Percentiles rank a stretch among this genome's conserved stretches.
Evolutionary conservation across 2,329 filamentous ascomycete species (phyloP).

Genomic region (Waltergamsia citrina): DNA sequence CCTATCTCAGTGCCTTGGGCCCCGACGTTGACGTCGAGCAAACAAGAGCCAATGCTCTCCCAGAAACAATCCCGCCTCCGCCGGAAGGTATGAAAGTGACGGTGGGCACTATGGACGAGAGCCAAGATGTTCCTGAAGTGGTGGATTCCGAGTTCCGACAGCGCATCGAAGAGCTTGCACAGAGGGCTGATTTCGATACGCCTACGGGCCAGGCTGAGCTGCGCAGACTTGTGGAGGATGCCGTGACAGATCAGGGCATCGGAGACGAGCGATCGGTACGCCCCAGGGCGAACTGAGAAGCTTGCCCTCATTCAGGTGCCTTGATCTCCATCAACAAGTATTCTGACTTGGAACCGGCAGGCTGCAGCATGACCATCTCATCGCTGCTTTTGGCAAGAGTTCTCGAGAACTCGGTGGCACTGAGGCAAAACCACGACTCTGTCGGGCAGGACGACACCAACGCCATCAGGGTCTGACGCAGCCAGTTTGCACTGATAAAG

Average conservation of each 20-base stretch:
- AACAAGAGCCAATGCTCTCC: slow-evolving; percentile 14
- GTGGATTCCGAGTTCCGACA: slow-evolving; percentile 76
- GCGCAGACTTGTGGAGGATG: slow-evolving; percentile 71
- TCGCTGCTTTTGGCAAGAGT: slow-evolving; percentile 30
- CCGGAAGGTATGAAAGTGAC: slow-evolving; percentile 72
- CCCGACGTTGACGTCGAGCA: slow-evolving; percentile 16
- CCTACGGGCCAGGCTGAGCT: slow-evolving; percentile 73
- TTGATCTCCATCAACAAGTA: slow-evolving; percentile 54
- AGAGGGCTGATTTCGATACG: slow-evolving; percentile 73
- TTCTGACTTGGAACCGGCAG: slow-evolving; percentile 36
- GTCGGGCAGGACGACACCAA: slow-evolving; percentile 31
- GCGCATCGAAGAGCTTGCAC: slow-evolving; percentile 81
- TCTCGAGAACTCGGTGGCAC: slow-evolving; percentile 39
- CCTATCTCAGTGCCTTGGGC: slow-evolving; percentile 48
- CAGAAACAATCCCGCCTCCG: slow-evolving; percentile 46
- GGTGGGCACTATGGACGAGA: slow-evolving; percentile 62
- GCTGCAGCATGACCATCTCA: slow-evolving; percentile 45
- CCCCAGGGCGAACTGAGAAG: slow-evolving; percentile 41
- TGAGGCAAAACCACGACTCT: slow-evolving; percentile 45
- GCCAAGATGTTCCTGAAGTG: slow-evolving; percentile 47
- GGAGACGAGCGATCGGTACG: slow-evolving; percentile 58
- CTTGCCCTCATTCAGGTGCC: slow-evolving; percentile 24
- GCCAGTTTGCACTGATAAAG: slow-evolving; percentile 45
- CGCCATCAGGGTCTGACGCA: slow-evolving; percentile 35
- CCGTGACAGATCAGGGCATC: slow-evolving; percentile 56